Conservation (phyloP, 2,329 filamentous ascomycete genomes). For the Cordyceps tenuipes region DNA sequence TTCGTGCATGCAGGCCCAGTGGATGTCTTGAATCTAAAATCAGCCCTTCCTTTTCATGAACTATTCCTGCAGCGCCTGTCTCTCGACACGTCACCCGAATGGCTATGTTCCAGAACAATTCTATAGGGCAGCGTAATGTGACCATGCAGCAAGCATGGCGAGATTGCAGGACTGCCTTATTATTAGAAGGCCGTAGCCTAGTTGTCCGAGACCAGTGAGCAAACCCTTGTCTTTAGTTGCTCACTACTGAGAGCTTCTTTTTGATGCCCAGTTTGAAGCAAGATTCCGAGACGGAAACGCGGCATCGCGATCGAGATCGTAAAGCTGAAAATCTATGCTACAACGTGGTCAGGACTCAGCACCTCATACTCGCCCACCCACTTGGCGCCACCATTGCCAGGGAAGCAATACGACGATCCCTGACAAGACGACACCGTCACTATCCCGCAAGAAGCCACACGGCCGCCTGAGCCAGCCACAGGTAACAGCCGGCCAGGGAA, state of each 20-base stretch:
- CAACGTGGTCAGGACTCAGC: constrained; percentile 5
- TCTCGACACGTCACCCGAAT: background rate
- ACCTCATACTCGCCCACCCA: background rate
- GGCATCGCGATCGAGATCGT: constrained; percentile 7
- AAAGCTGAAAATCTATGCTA: background rate
- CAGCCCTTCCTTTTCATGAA: background rate
- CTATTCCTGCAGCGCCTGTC: background rate
- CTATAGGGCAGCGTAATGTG: background rate
- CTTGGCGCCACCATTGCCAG: constrained; percentile 1
- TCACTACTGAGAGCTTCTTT: constrained; percentile 3
- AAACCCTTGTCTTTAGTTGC: background rate
- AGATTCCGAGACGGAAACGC: background rate
- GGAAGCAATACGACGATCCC: constrained; percentile 3
- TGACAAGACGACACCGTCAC: background rate
- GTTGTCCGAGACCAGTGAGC: too few relatives aligned
- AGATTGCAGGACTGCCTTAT: background rate
- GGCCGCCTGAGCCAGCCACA: background rate
- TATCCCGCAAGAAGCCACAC: background rate
- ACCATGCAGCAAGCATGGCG: too few relatives aligned
- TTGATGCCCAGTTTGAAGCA: constrained; percentile 6
- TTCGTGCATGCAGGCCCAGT: background rate
- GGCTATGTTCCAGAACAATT: background rate
- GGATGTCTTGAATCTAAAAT: background rate
- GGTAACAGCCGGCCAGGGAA: background rate
- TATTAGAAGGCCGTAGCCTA: background rate